Evolutionary conservation across 768 basidiomycete species (phyloP), one percentile per base, ranked within the genome.

Genomic region (Chalciporus pseudorubinellus): DNA sequence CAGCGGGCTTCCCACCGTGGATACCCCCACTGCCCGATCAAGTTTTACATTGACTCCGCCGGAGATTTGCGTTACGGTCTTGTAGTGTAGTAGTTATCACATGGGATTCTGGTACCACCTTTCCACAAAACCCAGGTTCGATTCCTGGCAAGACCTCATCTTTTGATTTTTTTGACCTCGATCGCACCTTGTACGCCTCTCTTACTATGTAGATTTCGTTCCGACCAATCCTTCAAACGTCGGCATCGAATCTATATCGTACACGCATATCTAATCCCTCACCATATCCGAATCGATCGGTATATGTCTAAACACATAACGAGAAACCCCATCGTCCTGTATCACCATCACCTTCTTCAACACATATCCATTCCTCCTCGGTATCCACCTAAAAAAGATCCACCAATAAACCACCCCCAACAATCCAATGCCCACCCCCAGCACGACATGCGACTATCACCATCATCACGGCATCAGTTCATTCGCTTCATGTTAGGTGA

Each of bases 341-440:
- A 75, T 49, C 12, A 77, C 66, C 61, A 72, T 76, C 43, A 74
- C 72, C 31, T 79, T 70, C 58, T 73, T 66, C 4, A 85, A 68
- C 38, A 16, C 66, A 58, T 84, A 85, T 48, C 79, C 76, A 13
- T 68, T 67, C 50, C 59, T 69, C 50, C 57, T 59, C 3, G 84
- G 84, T 22, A 80, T 67, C 76, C 76, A 80, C 16, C 72, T 59
- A 46, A 75, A 72, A 72, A 75, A 74, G 6, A 78, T 56, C 48
- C 77, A 77, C 84, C 84, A 86, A 63, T 85, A 86, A 10, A 67
- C 58, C 0, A 77, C 59, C 0, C 83, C 84, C 46, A 82, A 51
- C 3, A 75, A 47, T 6, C 79, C 79, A 0, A 84, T 67, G 0
- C 67, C 59, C 49, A 81, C 66, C 0, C 78, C 75, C 12, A 74